Base-by-base conservation (phyloP, 768 basidiomycete genomes). In the Leucosporidium scottii region DNA sequence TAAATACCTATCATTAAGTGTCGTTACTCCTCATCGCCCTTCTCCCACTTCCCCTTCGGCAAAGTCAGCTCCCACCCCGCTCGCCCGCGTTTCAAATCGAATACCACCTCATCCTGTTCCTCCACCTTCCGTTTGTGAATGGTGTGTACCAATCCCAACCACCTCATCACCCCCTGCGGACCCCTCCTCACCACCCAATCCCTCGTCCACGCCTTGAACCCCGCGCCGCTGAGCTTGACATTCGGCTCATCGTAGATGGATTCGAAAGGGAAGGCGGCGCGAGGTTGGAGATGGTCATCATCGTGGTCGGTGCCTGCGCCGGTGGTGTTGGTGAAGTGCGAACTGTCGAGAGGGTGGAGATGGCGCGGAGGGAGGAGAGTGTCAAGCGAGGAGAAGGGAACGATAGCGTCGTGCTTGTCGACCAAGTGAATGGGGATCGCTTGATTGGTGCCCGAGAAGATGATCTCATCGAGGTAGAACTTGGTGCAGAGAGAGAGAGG, bases 371-470 rank as follows among this genome's bases (percentile, higher is more conserved):
- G 27, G 54, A 55, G 62, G 48, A 36, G 34, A 50, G 48, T 7
- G 4, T 58, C 49, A 55, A 71, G 63, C 0, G 25, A 49, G 23
- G 53, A 21, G 86, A 83, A 76, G 49, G 78, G 81, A 21, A 72
- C 80, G 61, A 81, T 82, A 4, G 83, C 83, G 62, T 84, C 80
- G 20, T 82, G 27, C 15, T 57, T 64, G 70, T 87, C 86, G 49
- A 89, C 77, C 36, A 44, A 15, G 15, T 85, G 85, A 72, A 86
- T 84, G 36, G 86, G 86, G 70, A 86, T 84, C 34, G 85, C 77
- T 74, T 85, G 77, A 8, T 76, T 82, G 7, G 79, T 78, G 31
- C 75, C 74, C 53, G 64, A 2, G 36, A 63, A 55, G 34, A 59
- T 53, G 23, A 30, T 53, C 30, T 76, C 62, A 61, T 74, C 60